Conservation (phyloP, 2,329 filamentous ascomycete genomes). For the Fusarium aywerte region DNA sequence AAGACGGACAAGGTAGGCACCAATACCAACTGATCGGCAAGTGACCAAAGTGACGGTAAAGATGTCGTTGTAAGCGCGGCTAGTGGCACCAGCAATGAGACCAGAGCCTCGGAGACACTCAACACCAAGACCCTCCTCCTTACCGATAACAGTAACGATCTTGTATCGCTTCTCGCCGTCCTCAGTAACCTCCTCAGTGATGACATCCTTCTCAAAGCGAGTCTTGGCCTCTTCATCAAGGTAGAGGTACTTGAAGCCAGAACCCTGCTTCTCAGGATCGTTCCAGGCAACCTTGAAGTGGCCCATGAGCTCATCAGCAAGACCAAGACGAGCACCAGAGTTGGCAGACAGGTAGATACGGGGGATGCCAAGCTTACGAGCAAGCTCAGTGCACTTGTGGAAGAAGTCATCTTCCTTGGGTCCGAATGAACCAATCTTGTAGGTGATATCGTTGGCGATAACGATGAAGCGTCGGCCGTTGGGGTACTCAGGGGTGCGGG, state of each 20-base stretch:
- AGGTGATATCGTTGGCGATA: constrained; percentile 98
- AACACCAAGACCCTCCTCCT: constrained; percentile 95
- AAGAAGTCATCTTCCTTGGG: constrained; percentile 98
- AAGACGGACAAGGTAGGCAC: constrained; percentile 97
- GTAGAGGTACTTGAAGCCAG: constrained; percentile 97
- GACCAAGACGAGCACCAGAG: constrained; percentile 95
- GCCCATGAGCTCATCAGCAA: constrained; percentile 96
- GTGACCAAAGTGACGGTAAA: constrained; percentile 98
- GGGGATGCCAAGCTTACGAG: constrained; percentile 92
- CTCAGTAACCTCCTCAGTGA: constrained; percentile 88
- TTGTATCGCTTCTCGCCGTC: constrained; percentile 91
- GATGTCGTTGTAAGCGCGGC: constrained; percentile 96
- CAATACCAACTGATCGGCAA: constrained; percentile 98
- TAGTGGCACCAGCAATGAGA: constrained; percentile 97
- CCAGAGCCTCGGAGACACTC: constrained; percentile 97
- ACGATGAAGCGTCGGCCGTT: constrained; percentile 92
- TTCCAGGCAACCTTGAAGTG: constrained; percentile 99
- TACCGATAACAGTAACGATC: constrained; percentile 92
- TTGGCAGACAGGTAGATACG: constrained; percentile 98
- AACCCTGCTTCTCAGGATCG: constrained; percentile 79
- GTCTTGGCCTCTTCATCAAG: constrained; percentile 87
- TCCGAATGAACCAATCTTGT: constrained; percentile 98
- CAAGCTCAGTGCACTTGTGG: constrained; percentile 97
- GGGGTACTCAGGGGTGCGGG: constrained; percentile 95
- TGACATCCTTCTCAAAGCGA: constrained; percentile 77